A percentile compares a stretch with the other conserved stretches of the same genome.
Conservation (phyloP, 805 yeast genomes). For the Komagataella populi region DNA sequence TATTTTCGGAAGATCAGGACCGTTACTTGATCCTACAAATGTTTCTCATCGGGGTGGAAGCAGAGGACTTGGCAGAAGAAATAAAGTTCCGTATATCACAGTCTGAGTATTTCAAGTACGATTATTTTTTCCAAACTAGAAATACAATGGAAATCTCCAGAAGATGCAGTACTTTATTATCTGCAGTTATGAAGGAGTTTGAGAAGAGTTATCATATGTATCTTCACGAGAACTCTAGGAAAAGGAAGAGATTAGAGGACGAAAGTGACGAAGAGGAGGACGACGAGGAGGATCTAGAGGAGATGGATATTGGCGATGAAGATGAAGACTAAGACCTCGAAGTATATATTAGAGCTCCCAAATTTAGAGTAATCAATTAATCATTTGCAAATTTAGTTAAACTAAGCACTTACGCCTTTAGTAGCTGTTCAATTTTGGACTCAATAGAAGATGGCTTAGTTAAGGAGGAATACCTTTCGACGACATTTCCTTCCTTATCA, state of each 20-base stretch:
- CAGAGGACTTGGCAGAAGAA: slow-evolving; percentile 64
- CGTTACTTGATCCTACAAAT: slow-evolving; percentile 72
- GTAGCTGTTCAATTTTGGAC: slow-evolving; percentile 41
- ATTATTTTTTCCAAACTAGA: slow-evolving; percentile 76
- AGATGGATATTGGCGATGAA: background rate
- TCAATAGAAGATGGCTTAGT: slow-evolving; percentile 55
- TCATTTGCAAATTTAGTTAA: background rate
- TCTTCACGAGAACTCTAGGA: background rate
- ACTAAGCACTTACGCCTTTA: slow-evolving; percentile 14
- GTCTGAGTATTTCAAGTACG: slow-evolving; percentile 72
- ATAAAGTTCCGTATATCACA: slow-evolving; percentile 63
- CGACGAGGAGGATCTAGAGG: background rate
- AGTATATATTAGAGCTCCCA: background rate
- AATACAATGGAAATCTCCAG: slow-evolving; percentile 67
- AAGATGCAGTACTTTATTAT: slow-evolving; percentile 67
- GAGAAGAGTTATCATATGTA: slow-evolving; percentile 13
- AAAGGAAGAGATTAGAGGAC: slow-evolving; percentile 1
- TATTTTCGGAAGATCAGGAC: slow-evolving; percentile 83
- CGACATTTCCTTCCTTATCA: slow-evolving; percentile 40
- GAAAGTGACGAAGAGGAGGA: background rate
- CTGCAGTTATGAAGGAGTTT: slow-evolving; percentile 61
- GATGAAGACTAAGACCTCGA: background rate
- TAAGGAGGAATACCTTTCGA: slow-evolving; percentile 39
- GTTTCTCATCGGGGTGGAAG: slow-evolving; percentile 69
- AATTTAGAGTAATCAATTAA: background rate